Conservation (phyloP, 2,329 filamentous ascomycete species). For the Dothistroma septosporum region DNA sequence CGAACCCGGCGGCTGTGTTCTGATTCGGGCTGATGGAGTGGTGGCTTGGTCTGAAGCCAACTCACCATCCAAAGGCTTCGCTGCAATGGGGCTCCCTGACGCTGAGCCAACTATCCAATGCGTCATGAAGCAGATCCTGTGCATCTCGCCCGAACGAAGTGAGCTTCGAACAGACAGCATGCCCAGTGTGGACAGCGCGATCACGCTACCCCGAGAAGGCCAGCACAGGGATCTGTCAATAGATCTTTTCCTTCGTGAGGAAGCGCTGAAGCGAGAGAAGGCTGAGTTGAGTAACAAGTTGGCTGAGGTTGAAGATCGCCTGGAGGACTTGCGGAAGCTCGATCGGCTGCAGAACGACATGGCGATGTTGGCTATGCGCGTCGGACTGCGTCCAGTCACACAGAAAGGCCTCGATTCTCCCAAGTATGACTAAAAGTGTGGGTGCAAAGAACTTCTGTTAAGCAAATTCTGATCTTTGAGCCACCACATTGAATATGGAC, state of each 20-base stretch:
- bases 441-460: no score
- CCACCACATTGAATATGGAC: no score
- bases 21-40: slow-evolving; percentile 57
- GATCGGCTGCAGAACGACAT: neutral
- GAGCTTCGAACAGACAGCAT: neutral
- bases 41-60: slow-evolving; percentile 47
- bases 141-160: neutral
- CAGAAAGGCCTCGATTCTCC: no score
- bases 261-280: neutral
- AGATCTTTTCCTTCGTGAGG: neutral
- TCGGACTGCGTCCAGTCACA: neutral
- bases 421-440: no score
- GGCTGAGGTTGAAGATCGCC: neutral
- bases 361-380: neutral
- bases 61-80: neutral
- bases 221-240: neutral
- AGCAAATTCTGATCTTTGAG: no score
- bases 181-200: neutral
- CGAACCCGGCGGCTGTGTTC: slow-evolving; percentile 54
- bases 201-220: neutral
- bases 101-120: slow-evolving; percentile 1
- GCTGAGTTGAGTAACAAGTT: neutral
- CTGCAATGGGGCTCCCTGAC: neutral
- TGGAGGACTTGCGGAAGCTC: neutral
- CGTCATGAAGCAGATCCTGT: slow-evolving; percentile 1